Base-by-base conservation (phyloP, 805 yeast genomes). In the Wickerhamiella azyma region DNA sequence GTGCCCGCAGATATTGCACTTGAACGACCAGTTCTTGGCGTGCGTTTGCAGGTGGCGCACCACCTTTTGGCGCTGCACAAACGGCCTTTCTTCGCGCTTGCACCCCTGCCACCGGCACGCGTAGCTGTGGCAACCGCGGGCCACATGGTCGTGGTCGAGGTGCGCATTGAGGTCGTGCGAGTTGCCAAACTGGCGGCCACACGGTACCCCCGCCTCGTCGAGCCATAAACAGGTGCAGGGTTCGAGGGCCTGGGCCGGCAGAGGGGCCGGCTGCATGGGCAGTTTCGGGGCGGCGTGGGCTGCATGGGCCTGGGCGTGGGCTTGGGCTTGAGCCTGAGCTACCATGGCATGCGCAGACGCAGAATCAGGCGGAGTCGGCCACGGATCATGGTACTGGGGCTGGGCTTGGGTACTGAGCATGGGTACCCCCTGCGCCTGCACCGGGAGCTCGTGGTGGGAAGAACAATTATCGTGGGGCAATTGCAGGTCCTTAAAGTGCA, bases 21-120 rank as follows among this genome's bases (percentile, higher is more conserved):
- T 67, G 60, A 72, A 81, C 0, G 96, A 96, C 59, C 80, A 78
- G 59, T 81, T 77, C 48, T 80, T 77, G 0, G 97, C 85, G 61
- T 92, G 98, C 4, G 81, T 80, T 61, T 82, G 92, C 41, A 92
- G 65, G 64, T 89, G 98, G 37, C 98, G 72, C 13, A 82, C 64
- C 8, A 86, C 66, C 62, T 89, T 92, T 55, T 89, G 97, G 26
- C 92, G 70, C 60, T 89, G 97, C 9, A 73, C 63, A 58, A 89
- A 92, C 2, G 72, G 71, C 50, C 74, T 70, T 3, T 74, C 71
- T 21, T 50, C 50, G 33, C 96, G 72, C 18, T 71, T 72, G 62
- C 98, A 92, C 2, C 74, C 80, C 9, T 69, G 60, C 98, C 98
- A 92, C 36, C 63, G 56, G 59, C 98, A 92, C 97, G 92, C 11